phyloP scores from a whole-genome alignment of 1,284 basidiomycete species.

The Cutaneotrichosporon sp. region DNA sequence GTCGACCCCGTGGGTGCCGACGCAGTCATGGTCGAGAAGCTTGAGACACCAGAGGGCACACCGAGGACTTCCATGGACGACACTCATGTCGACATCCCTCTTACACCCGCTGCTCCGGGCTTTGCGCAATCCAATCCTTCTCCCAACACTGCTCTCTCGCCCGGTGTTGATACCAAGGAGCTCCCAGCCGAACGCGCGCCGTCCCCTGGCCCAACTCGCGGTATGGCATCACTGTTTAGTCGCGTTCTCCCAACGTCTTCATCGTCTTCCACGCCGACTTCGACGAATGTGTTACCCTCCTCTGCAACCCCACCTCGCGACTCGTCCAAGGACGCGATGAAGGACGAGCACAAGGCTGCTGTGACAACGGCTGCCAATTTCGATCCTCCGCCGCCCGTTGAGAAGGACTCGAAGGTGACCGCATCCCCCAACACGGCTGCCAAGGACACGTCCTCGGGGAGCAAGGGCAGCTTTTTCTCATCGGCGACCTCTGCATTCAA shows the following conservation, averaged over 20 bases:
- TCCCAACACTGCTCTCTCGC: background rate
- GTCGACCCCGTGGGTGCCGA: too few species aligned
- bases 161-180: background rate
- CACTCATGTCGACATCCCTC: too few species aligned
- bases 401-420: too few species aligned
- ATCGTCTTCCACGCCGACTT: background rate
- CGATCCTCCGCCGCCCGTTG: too few species aligned
- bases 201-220: background rate
- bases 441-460: background rate
- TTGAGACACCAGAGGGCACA: too few species aligned
- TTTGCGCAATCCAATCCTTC: too few species aligned
- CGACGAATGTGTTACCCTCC: background rate
- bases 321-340: background rate
- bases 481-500: constrained; percentile 10
- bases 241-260: constrained; percentile 5
- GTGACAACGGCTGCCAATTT: too few species aligned
- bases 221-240: constrained; percentile 9
- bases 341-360: background rate
- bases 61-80: too few species aligned
- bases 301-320: background rate
- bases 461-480: constrained; percentile 12
- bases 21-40: too few species aligned
- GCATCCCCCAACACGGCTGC: background rate
- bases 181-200: background rate
- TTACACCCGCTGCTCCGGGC: too few species aligned